Evolutionary conservation across 2,329 filamentous ascomycete species (phyloP).

Genomic region (Talaromyces atroroseus): DNA sequence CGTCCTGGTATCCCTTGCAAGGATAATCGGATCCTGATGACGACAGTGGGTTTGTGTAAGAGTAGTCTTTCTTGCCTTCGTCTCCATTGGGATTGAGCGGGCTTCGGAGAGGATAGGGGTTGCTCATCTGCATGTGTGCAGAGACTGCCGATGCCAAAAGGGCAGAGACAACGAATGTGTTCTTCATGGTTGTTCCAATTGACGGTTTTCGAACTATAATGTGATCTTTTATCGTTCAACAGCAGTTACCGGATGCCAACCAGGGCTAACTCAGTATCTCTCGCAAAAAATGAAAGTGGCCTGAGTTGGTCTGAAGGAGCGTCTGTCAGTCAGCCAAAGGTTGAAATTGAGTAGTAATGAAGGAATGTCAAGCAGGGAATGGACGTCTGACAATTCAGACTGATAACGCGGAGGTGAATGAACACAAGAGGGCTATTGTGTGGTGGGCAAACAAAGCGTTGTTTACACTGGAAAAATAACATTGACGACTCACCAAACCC

Average conservation of each 20-base stretch:
- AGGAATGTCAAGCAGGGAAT: neutral
- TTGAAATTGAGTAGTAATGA: neutral
- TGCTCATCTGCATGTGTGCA: constrained; percentile 53
- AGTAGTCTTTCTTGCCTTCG: constrained; percentile 57
- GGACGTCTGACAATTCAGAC: neutral
- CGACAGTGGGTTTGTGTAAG: constrained; percentile 63
- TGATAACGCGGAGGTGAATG: neutral
- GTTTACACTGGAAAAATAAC: neutral
- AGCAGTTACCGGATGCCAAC: constrained; percentile 12
- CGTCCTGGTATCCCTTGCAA: constrained; percentile 63
- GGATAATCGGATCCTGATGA: constrained; percentile 60
- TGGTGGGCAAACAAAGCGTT: neutral
- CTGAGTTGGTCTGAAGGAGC: neutral
- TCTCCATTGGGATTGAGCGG: constrained; percentile 43
- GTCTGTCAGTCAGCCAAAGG: neutral
- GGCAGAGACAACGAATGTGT: constrained; percentile 22
- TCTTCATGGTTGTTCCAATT: constrained; percentile 25
- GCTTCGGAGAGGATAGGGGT: constrained; percentile 50
- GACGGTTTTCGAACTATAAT: neutral
- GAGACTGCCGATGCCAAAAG: constrained; percentile 30
- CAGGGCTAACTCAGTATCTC: constrained; percentile 6
- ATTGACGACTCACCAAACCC: neutral
- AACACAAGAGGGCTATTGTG: neutral
- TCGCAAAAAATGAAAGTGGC: neutral
- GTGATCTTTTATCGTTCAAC: neutral